Conservation (phyloP, 345 rosid genomes). For the Cardamine chenopodiifolia region DNA sequence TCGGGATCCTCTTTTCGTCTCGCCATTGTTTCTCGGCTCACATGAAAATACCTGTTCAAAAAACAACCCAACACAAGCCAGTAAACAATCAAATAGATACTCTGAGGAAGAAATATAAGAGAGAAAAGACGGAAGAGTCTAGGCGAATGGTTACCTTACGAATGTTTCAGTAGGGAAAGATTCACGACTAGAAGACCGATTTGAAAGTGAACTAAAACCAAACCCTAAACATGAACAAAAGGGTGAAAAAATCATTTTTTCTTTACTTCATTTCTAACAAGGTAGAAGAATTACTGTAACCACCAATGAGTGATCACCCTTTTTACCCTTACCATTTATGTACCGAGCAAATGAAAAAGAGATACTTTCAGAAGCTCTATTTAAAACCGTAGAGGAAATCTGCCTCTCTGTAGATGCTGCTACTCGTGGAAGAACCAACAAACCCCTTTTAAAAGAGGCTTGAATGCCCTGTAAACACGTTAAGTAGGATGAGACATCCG, state of each 20-base stretch:
- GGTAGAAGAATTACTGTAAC: background rate
- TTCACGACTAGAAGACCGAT: constrained; percentile 10
- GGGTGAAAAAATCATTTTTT: background rate
- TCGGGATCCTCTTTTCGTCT: constrained; percentile 50
- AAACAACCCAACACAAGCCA: constrained; percentile 15
- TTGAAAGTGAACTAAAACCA: constrained; percentile 29
- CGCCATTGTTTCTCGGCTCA: constrained; percentile 54
- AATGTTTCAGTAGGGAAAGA: constrained; percentile 21
- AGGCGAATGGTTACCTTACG: constrained; percentile 35
- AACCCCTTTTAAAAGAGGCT: constrained; percentile 46
- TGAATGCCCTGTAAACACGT: constrained; percentile 49
- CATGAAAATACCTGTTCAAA: constrained; percentile 62
- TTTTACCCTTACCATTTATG: constrained; percentile 46
- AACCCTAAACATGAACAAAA: constrained; percentile 23
- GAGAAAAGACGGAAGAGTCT: background rate
- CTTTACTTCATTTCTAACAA: background rate
- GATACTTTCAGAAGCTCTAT: constrained; percentile 32
- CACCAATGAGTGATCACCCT: background rate
- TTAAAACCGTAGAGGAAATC: constrained; percentile 32
- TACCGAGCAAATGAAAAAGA: constrained; percentile 37
- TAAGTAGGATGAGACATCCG: constrained; percentile 5
- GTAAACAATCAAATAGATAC: background rate
- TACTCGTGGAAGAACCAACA: constrained; percentile 42
- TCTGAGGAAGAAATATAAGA: background rate
- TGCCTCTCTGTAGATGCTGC: constrained; percentile 37